Evolutionary conservation across 139 green algal genomes (phyloP).

Genomic region (Chlorella sp.): DNA sequence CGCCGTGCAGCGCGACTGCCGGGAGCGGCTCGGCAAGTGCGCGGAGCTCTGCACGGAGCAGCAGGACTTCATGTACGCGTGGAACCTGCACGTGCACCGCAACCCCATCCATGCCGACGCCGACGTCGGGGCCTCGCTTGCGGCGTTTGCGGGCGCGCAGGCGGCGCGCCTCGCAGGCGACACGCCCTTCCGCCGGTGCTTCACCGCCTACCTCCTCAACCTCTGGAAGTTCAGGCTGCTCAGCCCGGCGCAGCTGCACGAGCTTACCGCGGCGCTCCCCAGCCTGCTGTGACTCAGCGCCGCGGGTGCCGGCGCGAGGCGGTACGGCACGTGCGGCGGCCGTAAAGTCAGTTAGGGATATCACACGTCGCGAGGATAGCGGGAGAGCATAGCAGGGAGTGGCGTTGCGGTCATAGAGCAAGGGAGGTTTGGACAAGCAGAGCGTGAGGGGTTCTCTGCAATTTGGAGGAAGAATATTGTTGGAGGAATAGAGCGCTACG

Average conservation of each 20-base stretch:
- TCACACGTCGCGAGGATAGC: too few relatives aligned
- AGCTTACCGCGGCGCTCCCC: neutral
- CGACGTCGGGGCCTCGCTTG: neutral
- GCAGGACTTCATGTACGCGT: conserved; percentile 24
- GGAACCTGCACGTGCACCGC: conserved; percentile 18
- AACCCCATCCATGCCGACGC: conserved; percentile 26
- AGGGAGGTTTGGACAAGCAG: too few relatives aligned
- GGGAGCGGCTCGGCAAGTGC: conserved; percentile 6
- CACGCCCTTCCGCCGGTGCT: conserved; percentile 9
- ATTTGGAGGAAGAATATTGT: too few relatives aligned
- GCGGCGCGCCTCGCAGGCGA: neutral
- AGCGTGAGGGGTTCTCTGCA: too few relatives aligned
- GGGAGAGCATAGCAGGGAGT: too few relatives aligned
- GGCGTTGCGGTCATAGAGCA: too few relatives aligned
- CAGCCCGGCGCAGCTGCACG: conserved; percentile 24
- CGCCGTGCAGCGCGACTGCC: conserved; percentile 21
- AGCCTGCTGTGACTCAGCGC: neutral
- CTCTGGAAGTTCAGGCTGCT: conserved; percentile 36
- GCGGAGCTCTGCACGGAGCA: conserved; percentile 11
- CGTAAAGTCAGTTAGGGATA: too few relatives aligned
- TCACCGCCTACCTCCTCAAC: conserved; percentile 24
- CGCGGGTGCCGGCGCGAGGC: neutral
- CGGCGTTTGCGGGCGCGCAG: conserved; percentile 1
- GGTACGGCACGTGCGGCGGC: neutral
- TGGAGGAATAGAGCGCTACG: too few relatives aligned